Evolutionary conservation across 2,329 filamentous ascomycete species (phyloP).

Genomic region (Didymosphaeria variabile): DNA sequence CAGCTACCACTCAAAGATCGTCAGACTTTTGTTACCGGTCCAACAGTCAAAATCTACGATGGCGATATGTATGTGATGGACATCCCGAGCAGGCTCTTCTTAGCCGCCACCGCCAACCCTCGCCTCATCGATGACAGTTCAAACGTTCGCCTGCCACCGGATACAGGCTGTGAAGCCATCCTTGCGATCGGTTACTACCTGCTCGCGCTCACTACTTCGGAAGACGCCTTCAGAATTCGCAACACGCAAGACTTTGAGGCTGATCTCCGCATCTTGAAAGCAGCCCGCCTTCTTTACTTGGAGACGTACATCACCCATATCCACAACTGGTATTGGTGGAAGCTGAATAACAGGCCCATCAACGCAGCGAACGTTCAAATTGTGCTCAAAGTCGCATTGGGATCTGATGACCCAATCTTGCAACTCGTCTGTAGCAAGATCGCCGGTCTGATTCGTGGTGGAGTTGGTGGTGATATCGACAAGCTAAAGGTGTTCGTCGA

Average conservation of each 20-base stretch:
- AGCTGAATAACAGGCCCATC: constrained; percentile 7
- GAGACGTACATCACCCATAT: constrained; percentile 10
- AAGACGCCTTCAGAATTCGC: not conserved
- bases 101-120: constrained; percentile 2
- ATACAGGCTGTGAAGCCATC: not conserved
- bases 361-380: not conserved
- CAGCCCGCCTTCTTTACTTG: constrained; percentile 13
- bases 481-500: not conserved
- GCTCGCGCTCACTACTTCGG: not conserved
- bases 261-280: constrained; percentile 12
- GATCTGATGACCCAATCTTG: not conserved
- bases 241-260: not conserved
- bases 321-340: constrained; percentile 13
- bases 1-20: not conserved
- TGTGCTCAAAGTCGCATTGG: not conserved
- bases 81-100: constrained; percentile 6
- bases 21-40: not conserved
- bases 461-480: not conserved
- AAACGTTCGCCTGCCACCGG: constrained; percentile 4
- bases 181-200: not conserved
- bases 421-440: not conserved
- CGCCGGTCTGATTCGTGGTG: not conserved
- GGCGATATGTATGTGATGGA: constrained; percentile 1
- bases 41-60: constrained; percentile 5
- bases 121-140: not conserved